Percentiles rank a stretch among this genome's conserved stretches.
phyloP scores from a whole-genome alignment of 495 filamentous ascomycete species.

The Geoglossum glabrum region DNA sequence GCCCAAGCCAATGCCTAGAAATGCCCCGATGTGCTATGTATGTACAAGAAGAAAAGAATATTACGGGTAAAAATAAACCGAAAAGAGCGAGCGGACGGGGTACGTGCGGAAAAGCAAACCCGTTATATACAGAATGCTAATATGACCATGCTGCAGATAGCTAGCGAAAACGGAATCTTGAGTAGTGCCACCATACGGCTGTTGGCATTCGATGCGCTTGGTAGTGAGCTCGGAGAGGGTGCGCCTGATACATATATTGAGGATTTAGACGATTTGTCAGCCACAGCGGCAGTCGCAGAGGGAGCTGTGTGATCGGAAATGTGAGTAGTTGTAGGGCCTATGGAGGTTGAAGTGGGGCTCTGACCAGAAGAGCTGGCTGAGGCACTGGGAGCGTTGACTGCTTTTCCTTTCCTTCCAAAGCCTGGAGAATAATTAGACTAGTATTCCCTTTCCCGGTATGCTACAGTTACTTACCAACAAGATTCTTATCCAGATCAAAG shows the following conservation, averaged over 20 bases:
- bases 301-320: not conserved
- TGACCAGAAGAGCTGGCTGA: not conserved
- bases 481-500: constrained; percentile 46
- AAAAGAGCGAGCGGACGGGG: not conserved
- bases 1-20: not conserved
- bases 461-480: constrained; percentile 25
- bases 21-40: not conserved
- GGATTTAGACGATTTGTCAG: not conserved
- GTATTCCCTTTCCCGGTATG: not conserved
- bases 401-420: not conserved
- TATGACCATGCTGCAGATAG: not conserved
- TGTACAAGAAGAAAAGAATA: not conserved
- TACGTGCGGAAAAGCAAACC: not conserved
- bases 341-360: not conserved
- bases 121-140: not conserved
- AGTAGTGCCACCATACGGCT: not conserved
- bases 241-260: not conserved
- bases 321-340: not conserved
- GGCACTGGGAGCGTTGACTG: not conserved
- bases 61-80: not conserved
- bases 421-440: not conserved
- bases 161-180: not conserved
- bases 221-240: not conserved
- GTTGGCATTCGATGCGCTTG: not conserved
- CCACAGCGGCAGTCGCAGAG: not conserved